Evolutionary conservation across 805 yeast species (phyloP).

Genomic region (Kodamaea leandrae): DNA sequence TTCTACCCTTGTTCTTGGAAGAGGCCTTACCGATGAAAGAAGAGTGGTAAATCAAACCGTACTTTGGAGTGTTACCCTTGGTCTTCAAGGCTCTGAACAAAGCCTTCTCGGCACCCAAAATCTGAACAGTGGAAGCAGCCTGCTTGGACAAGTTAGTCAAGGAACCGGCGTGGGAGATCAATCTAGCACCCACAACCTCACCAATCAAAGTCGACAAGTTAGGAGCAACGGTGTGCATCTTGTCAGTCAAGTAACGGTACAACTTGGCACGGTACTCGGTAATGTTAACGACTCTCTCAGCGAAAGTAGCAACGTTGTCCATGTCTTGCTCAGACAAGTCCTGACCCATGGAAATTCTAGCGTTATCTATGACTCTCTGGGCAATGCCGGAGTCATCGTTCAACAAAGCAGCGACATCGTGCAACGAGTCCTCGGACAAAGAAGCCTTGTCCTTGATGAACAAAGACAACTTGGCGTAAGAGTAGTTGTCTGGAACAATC

Average conservation of each 20-base stretch:
- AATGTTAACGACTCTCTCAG: constrained; percentile 87
- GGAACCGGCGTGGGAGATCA: constrained; percentile 98
- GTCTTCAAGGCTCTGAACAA: constrained; percentile 94
- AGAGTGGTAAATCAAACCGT: constrained; percentile 93
- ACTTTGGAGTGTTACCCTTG: constrained; percentile 94
- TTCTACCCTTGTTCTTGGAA: constrained; percentile 97
- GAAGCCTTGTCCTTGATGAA: constrained; percentile 85
- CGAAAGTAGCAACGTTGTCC: constrained; percentile 86
- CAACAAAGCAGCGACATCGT: constrained; percentile 85
- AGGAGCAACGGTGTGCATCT: constrained; percentile 98
- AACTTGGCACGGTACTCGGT: constrained; percentile 86
- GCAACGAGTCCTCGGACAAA: constrained; percentile 87
- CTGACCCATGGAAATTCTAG: constrained; percentile 98
- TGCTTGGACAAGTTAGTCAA: constrained; percentile 93
- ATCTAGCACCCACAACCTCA: constrained; percentile 98
- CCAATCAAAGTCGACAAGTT: constrained; percentile 95
- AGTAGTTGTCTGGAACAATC: constrained; percentile 85
- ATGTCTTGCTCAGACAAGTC: constrained; percentile 94
- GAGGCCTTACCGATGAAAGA: constrained; percentile 92
- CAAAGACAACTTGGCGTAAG: constrained; percentile 77
- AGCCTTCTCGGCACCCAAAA: constrained; percentile 96
- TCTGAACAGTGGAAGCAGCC: constrained; percentile 99
- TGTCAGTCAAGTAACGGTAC: constrained; percentile 83
- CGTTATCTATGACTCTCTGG: constrained; percentile 88
- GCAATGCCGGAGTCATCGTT: constrained; percentile 90